These are phyloP conservation scores for Fusarium mexicanum DNA, from an alignment of 2,329 filamentous ascomycete species.

Conservation along the genomic window DNA sequence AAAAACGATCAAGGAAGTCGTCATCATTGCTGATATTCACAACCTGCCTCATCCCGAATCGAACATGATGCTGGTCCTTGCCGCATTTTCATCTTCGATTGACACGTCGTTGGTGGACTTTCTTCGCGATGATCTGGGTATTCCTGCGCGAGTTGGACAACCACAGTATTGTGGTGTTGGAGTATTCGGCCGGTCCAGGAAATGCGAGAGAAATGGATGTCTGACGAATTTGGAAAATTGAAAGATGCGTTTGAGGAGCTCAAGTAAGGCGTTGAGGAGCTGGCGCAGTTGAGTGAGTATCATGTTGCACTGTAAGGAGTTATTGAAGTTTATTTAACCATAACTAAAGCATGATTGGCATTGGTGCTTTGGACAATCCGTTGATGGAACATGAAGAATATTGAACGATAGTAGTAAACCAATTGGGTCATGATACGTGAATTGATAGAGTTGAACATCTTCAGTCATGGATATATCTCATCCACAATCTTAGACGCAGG, in stretches of 20 bases:
- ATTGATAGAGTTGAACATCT: background rate
- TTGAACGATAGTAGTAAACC: background rate
- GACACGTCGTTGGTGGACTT: constrained; percentile 65
- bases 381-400: constrained; percentile 1
- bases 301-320: constrained; percentile 13
- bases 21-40: constrained; percentile 63
- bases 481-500: background rate
- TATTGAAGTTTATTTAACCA: constrained; percentile 1
- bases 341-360: background rate
- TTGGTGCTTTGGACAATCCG: constrained; percentile 1
- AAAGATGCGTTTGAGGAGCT: background rate
- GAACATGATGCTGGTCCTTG: constrained; percentile 65
- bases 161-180: constrained; percentile 37
- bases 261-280: background rate
- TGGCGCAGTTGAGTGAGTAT: background rate
- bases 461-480: background rate
- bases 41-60: constrained; percentile 63
- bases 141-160: constrained; percentile 39
- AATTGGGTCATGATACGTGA: background rate
- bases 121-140: constrained; percentile 48
- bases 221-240: constrained; percentile 17
- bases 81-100: constrained; percentile 69
- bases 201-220: constrained; percentile 40
- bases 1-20: constrained; percentile 58
- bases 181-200: constrained; percentile 38